These are phyloP conservation scores for Psilocybe azurescens DNA, from an alignment of 768 basidiomycete species.

Conservation along the genomic window DNA sequence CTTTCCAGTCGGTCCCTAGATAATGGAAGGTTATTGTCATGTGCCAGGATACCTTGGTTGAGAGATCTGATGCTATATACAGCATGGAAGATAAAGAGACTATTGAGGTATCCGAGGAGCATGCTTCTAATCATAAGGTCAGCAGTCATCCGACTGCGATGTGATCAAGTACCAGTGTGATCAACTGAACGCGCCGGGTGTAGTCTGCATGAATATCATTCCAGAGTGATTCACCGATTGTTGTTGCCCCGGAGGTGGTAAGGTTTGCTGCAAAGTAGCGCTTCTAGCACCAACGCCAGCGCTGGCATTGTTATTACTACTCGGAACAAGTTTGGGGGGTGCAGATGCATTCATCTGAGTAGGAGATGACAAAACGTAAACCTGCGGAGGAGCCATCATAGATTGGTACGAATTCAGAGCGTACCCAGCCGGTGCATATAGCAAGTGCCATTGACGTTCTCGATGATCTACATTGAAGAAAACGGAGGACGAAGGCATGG, in stretches of 20 bases:
- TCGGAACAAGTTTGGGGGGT: not conserved
- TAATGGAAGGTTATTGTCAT: no score
- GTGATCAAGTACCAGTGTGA: not conserved
- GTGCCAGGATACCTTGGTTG: no score
- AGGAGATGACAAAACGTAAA: slow-evolving; percentile 5
- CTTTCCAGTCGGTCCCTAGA: no score
- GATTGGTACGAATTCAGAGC: slow-evolving; percentile 32
- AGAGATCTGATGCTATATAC: no score
- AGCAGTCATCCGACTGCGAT: no score
- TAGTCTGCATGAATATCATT: slow-evolving; percentile 1
- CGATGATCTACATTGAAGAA: no score
- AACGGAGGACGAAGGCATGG: no score
- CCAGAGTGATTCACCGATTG: not conserved
- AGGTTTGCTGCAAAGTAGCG: not conserved
- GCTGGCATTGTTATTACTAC: not conserved
- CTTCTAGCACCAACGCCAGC: not conserved
- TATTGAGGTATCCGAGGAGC: no score
- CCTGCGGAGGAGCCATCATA: slow-evolving; percentile 30
- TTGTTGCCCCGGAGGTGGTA: not conserved
- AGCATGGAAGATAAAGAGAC: no score
- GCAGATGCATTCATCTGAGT: not conserved
- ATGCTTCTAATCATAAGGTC: no score
- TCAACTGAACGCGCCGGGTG: not conserved
- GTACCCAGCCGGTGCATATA: slow-evolving; percentile 34
- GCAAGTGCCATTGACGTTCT: not conserved